Percentiles rank a stretch among this genome's conserved stretches.
These are phyloP conservation scores for Paramecium octaurelia DNA, from an alignment of 73 alveolate species.

Conservation along the genomic window DNA sequence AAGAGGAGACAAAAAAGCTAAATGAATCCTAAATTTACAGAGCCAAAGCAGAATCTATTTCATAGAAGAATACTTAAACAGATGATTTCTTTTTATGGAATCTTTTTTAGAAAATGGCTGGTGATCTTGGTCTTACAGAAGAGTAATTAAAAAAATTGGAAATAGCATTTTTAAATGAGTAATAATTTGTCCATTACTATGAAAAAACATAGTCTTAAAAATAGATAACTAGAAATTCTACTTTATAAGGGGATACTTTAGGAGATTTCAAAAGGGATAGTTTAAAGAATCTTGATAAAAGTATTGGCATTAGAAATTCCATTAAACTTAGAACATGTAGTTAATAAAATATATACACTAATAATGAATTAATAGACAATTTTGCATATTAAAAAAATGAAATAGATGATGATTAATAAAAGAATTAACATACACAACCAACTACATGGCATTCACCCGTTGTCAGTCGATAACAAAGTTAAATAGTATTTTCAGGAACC, in stretches of 20 bases:
- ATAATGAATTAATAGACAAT: neutral
- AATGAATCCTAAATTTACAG: neutral
- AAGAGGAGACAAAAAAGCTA: neutral
- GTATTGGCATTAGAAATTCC: neutral
- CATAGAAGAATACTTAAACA: neutral
- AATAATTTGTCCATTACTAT: constrained; percentile 17
- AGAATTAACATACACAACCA: neutral
- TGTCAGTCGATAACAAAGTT: neutral
- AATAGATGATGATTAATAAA: neutral
- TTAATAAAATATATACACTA: neutral
- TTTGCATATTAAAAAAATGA: neutral
- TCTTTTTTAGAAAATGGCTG: constrained; percentile 6
- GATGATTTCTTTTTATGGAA: constrained; percentile 49
- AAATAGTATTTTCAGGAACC: neutral
- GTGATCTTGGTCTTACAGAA: constrained; percentile 6
- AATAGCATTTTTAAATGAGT: constrained; percentile 6
- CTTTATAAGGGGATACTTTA: neutral
- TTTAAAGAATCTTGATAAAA: neutral
- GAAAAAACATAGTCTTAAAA: neutral
- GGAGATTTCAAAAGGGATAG: constrained; percentile 6
- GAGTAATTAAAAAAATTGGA: constrained; percentile 31
- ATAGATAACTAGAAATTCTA: neutral
- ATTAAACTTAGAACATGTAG: neutral
- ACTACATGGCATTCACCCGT: constrained; percentile 7
- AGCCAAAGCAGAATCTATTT: neutral